phyloP scores from a whole-genome alignment of 2,329 filamentous ascomycete genomes.

The Ophiobolus disseminans region DNA sequence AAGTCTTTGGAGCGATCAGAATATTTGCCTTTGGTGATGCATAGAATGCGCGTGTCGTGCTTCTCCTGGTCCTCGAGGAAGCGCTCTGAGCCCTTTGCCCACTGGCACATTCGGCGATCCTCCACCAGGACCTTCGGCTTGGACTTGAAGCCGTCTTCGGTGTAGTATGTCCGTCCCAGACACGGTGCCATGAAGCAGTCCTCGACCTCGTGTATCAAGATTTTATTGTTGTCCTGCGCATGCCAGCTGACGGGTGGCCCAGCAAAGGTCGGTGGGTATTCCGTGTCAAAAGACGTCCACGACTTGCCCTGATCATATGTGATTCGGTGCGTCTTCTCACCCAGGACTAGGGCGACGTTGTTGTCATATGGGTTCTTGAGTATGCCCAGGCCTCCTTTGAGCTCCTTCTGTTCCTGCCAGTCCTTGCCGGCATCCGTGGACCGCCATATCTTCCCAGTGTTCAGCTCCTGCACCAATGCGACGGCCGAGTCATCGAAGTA shows the following conservation, averaged over 20 bases:
- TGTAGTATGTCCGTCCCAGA: slow-evolving; percentile 68
- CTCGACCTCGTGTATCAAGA: slow-evolving; percentile 73
- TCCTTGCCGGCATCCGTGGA: slow-evolving; percentile 80
- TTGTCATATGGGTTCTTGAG: slow-evolving; percentile 80
- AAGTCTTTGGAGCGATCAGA: slow-evolving; percentile 76
- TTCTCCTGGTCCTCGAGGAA: slow-evolving; percentile 73
- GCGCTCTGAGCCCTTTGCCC: slow-evolving; percentile 78
- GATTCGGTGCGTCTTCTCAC: slow-evolving; percentile 76
- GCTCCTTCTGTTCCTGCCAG: slow-evolving; percentile 72
- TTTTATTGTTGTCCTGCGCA: slow-evolving; percentile 79
- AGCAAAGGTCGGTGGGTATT: slow-evolving; percentile 59
- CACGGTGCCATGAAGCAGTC: slow-evolving; percentile 50
- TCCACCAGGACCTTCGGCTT: slow-evolving; percentile 69
- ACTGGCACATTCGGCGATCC: slow-evolving; percentile 79
- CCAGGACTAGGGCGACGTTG: slow-evolving; percentile 80
- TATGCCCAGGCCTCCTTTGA: slow-evolving; percentile 69
- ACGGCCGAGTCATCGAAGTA: slow-evolving; percentile 93
- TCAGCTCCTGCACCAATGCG: slow-evolving; percentile 74
- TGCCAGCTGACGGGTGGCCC: slow-evolving; percentile 79
- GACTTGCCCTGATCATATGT: slow-evolving; percentile 82
- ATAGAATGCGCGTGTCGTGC: slow-evolving; percentile 76
- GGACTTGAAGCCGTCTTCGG: slow-evolving; percentile 81
- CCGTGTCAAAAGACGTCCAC: slow-evolving; percentile 77
- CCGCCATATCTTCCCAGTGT: slow-evolving; percentile 72
- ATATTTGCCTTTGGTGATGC: slow-evolving; percentile 76